Percentiles rank a stretch among this genome's conserved stretches.
These are phyloP conservation scores for Xylariaceae sp. DNA, from an alignment of 2,329 filamentous ascomycete species.

Conservation along the genomic window DNA sequence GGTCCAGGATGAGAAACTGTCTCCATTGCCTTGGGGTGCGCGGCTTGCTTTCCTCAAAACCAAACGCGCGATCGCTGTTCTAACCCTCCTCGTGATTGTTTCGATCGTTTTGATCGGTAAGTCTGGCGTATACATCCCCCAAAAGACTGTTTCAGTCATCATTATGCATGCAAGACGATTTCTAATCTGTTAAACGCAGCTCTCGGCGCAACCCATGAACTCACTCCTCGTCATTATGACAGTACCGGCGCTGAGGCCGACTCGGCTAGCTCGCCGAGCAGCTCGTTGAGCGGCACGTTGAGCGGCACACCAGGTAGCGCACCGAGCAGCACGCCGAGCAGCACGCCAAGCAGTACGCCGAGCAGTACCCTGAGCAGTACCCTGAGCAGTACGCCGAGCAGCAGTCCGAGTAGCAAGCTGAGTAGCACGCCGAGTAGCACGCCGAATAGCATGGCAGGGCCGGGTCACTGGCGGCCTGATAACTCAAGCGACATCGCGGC, in stretches of 20 bases:
- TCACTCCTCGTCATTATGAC: slow-evolving; percentile 18
- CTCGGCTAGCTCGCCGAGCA: no score
- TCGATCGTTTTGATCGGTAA: slow-evolving; percentile 33
- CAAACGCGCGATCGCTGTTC: slow-evolving; percentile 30
- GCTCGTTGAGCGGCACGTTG: no score
- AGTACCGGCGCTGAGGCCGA: background rate
- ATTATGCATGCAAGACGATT: background rate
- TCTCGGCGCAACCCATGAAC: slow-evolving; percentile 32
- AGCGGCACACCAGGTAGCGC: no score
- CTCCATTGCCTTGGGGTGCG: slow-evolving; percentile 10
- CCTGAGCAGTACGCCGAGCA: no score
- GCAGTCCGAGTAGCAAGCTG: slow-evolving; percentile 14
- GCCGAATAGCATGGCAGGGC: slow-evolving; percentile 11
- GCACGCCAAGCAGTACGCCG: slow-evolving; percentile 14
- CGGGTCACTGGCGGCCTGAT: slow-evolving; percentile 28
- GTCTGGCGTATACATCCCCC: background rate
- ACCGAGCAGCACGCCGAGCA: slow-evolving; percentile 18
- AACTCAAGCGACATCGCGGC: slow-evolving; percentile 36
- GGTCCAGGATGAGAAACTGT: slow-evolving; percentile 17
- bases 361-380: slow-evolving; percentile 14
- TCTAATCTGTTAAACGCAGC: slow-evolving; percentile 22
- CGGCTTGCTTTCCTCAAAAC: slow-evolving; percentile 32
- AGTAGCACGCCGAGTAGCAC: slow-evolving; percentile 17
- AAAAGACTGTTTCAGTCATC: background rate
- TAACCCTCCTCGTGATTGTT: slow-evolving; percentile 28